These are phyloP conservation scores for Phytophthora macrochlamydospora DNA, from an alignment of 352 stramenopile species.

Conservation along the genomic window DNA sequence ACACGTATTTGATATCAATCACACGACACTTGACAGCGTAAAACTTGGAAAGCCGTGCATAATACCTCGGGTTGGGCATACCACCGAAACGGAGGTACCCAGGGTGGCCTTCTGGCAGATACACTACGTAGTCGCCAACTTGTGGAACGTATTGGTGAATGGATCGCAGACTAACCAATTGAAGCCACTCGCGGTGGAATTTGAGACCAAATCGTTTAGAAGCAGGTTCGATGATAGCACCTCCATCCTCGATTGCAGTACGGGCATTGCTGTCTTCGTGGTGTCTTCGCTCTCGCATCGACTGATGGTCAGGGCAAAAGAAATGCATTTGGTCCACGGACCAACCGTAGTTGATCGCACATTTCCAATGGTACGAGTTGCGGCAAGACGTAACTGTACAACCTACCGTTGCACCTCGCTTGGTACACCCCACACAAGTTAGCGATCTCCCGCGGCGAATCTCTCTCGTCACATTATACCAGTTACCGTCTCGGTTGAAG, in stretches of 20 bases:
- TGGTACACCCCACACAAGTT: conserved; percentile 67
- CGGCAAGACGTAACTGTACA: conserved; percentile 68
- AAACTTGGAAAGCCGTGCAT: conserved; percentile 56
- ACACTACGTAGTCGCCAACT: conserved; percentile 82
- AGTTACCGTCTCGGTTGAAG: conserved; percentile 77
- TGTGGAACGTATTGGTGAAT: conserved; percentile 82
- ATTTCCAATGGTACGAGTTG: conserved; percentile 87
- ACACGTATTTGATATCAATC: conserved; percentile 76
- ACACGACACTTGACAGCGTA: conserved; percentile 81
- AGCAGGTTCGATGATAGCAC: conserved; percentile 43
- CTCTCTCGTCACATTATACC: conserved; percentile 87
- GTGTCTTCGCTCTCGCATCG: conserved; percentile 35
- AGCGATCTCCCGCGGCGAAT: conserved; percentile 79
- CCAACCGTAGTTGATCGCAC: conserved; percentile 72
- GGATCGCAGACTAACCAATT: conserved; percentile 49
- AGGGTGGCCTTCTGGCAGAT: conserved; percentile 78
- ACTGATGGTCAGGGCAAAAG: conserved; percentile 73
- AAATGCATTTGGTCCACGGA: conserved; percentile 83
- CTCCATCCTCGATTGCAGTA: conserved; percentile 30
- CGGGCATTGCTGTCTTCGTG: conserved; percentile 13
- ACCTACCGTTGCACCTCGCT: conserved; percentile 78
- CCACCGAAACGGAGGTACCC: conserved; percentile 46
- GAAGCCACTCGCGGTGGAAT: conserved; percentile 84
- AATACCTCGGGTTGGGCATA: conserved; percentile 53
- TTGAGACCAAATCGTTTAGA: conserved; percentile 68